Evolutionary conservation across 108 stramenopile genomes (phyloP), one percentile per base, ranked within the genome.

Genomic region (Schizochytrium sp.): DNA sequence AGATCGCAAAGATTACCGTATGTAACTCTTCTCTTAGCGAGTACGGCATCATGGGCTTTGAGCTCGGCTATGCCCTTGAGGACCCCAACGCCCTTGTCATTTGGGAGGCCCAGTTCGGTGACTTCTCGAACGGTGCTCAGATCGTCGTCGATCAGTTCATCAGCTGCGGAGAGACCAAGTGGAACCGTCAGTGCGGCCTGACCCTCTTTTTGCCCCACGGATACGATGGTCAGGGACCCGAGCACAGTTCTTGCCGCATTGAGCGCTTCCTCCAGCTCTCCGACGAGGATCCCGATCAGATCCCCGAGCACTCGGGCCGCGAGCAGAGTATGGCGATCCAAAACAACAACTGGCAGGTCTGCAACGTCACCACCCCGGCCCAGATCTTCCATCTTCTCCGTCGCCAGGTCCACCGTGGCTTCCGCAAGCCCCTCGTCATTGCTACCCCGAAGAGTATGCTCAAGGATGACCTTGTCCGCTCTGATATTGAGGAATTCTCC

Each of bases 71-170:
- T 95, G 94, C 94, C 58, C 89, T 98, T 43, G 98, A 99, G 92
- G 97, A 97, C 89, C 99, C 99, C 60, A 98, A 99, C 90, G 95
- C 95, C 6, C 93, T 99, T 45, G 90, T 97, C 88, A 87, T 98
- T 10, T 99, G 99, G 99, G 99, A 99, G 92, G 99, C 98, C 18
- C 99, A 99, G 89, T 99, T 99, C 91, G 99, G 99, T 29, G 99
- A 99, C 92, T 99, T 99, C 89, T 95, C 95, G 63, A 98, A 98
- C 91, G 97, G 98, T 41, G 98, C 99, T 28, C 99, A 99, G 93
- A 94, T 97, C 72, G 96, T 99, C 93, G 96, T 99, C 88, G 99
- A 99, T 94, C 98, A 98, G 89, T 99, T 98, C 92, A 98, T 99
- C 88, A 92, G 93, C 60, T 92, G 97, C 44, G 99, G 99, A 60